Conservation (phyloP, 495 filamentous ascomycete genomes). For the Glutinoglossum americanum region DNA sequence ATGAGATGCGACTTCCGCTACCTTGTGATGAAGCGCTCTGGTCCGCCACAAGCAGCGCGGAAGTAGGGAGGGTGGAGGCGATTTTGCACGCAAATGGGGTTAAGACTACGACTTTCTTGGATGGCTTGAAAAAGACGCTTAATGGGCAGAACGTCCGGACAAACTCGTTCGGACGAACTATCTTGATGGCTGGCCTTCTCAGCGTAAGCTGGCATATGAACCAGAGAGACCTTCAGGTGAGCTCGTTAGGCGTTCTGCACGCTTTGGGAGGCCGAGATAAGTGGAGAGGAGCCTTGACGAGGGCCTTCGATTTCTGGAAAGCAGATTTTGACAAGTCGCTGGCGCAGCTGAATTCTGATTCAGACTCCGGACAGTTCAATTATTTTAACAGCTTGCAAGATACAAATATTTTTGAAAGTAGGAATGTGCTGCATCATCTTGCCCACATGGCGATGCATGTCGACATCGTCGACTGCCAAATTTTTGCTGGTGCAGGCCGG, state of each 20-base stretch:
- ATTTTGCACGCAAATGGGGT: slow-evolving; percentile 64
- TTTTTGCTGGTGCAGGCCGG: slow-evolving; percentile 71
- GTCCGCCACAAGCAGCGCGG: slow-evolving; percentile 74
- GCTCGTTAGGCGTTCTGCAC: slow-evolving; percentile 53
- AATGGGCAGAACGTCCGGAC: slow-evolving; percentile 75
- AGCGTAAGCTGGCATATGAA: slow-evolving; percentile 97
- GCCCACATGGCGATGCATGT: slow-evolving; percentile 98
- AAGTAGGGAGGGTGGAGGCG: slow-evolving; percentile 72
- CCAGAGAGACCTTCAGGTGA: slow-evolving; percentile 86
- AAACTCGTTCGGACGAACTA: slow-evolving; percentile 85
- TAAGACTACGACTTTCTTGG: slow-evolving; percentile 73
- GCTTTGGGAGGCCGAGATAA: slow-evolving; percentile 79
- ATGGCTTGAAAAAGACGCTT: slow-evolving; percentile 76
- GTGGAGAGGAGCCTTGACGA: slow-evolving; percentile 72
- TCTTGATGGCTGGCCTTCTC: slow-evolving; percentile 83
- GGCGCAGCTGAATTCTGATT: slow-evolving; percentile 20
- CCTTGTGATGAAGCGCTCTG: slow-evolving; percentile 89
- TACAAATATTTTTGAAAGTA: slow-evolving; percentile 64
- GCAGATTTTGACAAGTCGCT: slow-evolving; percentile 63
- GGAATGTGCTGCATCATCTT: slow-evolving; percentile 75
- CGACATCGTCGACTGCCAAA: slow-evolving; percentile 92
- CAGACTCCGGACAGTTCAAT: slow-evolving; percentile 7
- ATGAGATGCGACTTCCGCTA: slow-evolving; percentile 79
- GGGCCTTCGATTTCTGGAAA: slow-evolving; percentile 90
- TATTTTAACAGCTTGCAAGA: slow-evolving; percentile 24